phyloP scores from a whole-genome alignment of 768 basidiomycete species.

The Termitomyces sp. region DNA sequence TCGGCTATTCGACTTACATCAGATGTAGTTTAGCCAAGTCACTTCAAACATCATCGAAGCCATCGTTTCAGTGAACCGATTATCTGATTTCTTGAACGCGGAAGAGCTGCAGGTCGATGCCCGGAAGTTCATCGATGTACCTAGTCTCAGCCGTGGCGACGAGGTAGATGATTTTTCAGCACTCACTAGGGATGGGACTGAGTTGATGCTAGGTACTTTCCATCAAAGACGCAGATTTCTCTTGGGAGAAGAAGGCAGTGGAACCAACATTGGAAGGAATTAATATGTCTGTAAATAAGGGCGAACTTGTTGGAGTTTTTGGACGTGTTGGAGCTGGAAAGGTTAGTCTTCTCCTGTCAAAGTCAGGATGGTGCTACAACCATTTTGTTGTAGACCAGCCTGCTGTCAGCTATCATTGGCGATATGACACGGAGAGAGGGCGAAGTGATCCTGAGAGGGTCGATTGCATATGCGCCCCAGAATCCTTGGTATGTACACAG shows the following conservation, averaged over 20 bases:
- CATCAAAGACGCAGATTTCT: slow-evolving; percentile 75
- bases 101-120: slow-evolving; percentile 82
- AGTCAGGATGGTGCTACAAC: background rate
- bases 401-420: slow-evolving; percentile 78
- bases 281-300: slow-evolving; percentile 69
- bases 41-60: slow-evolving; percentile 84
- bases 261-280: slow-evolving; percentile 75
- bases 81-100: slow-evolving; percentile 69
- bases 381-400: slow-evolving; percentile 50
- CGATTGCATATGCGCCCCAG: slow-evolving; percentile 80
- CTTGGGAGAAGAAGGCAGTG: slow-evolving; percentile 57
- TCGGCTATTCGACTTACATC: background rate
- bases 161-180: slow-evolving; percentile 32
- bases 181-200: background rate
- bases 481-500: slow-evolving; percentile 64
- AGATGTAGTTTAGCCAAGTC: slow-evolving; percentile 56
- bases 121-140: slow-evolving; percentile 42
- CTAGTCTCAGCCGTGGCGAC: slow-evolving; percentile 48
- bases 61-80: slow-evolving; percentile 73
- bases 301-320: slow-evolving; percentile 79
- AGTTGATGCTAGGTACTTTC: slow-evolving; percentile 43
- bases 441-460: slow-evolving; percentile 61
- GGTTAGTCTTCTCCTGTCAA: slow-evolving; percentile 27
- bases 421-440: slow-evolving; percentile 82
- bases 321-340: slow-evolving; percentile 93